Conservation (phyloP, 2,329 filamentous ascomycete genomes). For the Cercospora sp. region DNA sequence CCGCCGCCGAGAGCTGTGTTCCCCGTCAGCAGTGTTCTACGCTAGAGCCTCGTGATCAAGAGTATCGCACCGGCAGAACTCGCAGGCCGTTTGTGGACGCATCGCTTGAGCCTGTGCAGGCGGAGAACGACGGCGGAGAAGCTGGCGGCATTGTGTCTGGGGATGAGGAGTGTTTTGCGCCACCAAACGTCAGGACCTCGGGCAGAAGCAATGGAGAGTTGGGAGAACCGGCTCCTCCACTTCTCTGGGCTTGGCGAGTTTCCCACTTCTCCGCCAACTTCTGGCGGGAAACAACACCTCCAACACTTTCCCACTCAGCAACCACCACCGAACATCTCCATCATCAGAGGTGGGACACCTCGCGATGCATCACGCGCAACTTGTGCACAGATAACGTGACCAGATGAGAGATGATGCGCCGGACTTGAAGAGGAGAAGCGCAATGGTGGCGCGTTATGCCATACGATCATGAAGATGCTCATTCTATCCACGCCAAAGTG, state of each 20-base stretch:
- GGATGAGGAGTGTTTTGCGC: background rate
- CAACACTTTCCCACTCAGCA: background rate
- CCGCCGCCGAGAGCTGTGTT: constrained; percentile 10
- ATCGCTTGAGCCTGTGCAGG: constrained; percentile 1
- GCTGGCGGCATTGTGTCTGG: constrained; percentile 1
- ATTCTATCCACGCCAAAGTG: background rate
- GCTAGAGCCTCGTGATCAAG: background rate
- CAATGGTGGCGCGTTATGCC: background rate
- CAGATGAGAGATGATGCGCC: background rate
- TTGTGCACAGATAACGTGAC: background rate
- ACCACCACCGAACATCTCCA: background rate
- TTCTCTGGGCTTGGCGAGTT: background rate
- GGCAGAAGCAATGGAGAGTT: background rate
- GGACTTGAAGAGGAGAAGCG: background rate
- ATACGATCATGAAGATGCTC: background rate
- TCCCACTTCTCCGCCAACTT: constrained; percentile 2
- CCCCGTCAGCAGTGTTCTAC: background rate
- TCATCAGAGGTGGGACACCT: background rate
- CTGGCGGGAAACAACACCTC: background rate
- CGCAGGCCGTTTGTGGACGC: constrained; percentile 13
- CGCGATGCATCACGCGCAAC: background rate
- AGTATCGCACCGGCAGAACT: constrained; percentile 14
- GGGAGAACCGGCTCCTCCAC: background rate
- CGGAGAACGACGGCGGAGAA: constrained; percentile 2
- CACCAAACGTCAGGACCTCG: background rate